Percentiles rank a stretch among this genome's conserved stretches.
phyloP scores from a whole-genome alignment of 2,329 filamentous ascomycete genomes.

The Curvularia hawaiiensis region DNA sequence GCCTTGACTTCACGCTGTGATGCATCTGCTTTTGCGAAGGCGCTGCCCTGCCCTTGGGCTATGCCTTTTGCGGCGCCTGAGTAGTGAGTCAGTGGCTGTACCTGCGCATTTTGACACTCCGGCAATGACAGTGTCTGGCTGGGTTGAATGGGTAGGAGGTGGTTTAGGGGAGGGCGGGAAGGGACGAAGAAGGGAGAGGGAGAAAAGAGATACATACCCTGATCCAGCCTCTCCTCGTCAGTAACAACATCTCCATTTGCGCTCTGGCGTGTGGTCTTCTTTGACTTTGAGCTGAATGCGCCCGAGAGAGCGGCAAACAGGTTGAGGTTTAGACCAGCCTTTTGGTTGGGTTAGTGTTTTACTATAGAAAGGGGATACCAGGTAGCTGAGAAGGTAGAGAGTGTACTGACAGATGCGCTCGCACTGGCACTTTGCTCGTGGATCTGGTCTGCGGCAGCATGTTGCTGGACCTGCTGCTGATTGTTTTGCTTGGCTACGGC shows the following conservation, averaged over 20 bases:
- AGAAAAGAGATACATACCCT: conserved; percentile 28
- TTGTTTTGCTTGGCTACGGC: conserved; percentile 26
- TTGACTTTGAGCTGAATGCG: conserved; percentile 35
- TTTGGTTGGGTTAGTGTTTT: not conserved
- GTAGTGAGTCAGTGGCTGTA: too few species aligned
- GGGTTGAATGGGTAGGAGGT: too few species aligned
- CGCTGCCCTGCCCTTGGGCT: conserved; percentile 27
- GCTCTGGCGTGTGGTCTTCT: conserved; percentile 38
- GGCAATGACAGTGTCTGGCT: too few species aligned
- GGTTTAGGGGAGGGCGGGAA: too few species aligned
- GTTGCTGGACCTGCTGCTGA: conserved; percentile 28
- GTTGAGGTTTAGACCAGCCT: conserved; percentile 44
- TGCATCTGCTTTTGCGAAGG: conserved; percentile 29
- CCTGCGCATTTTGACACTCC: too few species aligned
- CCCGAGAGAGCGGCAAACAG: conserved; percentile 44
- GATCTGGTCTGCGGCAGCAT: conserved; percentile 28
- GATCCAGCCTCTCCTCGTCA: conserved; percentile 33
- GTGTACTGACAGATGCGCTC: conserved; percentile 32
- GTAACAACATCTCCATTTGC: conserved; percentile 31
- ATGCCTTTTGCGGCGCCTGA: conserved; percentile 30
- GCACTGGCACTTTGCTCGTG: conserved; percentile 40
- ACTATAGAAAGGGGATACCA: not conserved
- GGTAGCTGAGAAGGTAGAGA: too few species aligned
- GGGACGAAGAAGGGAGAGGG: too few species aligned
- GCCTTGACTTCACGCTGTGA: conserved; percentile 21